phyloP scores from a whole-genome alignment of 2,329 filamentous ascomycete genomes.

The Botrytis paeoniae region DNA sequence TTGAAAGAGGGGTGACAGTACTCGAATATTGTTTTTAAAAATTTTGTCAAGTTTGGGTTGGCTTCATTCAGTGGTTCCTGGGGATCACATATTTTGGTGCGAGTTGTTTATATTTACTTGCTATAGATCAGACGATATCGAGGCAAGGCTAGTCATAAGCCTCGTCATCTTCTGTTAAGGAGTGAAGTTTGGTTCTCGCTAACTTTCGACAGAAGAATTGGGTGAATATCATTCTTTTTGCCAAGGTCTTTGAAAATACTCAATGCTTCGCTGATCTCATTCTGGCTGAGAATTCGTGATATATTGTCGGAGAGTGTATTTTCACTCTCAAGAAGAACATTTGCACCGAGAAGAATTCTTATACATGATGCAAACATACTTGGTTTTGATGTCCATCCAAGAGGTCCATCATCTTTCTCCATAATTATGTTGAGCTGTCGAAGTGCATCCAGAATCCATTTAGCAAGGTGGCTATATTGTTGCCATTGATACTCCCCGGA shows the following conservation, averaged over 20 bases:
- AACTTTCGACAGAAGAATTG: background rate
- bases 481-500: background rate
- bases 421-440: slow-evolving; percentile 25
- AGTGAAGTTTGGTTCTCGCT: slow-evolving; percentile 6
- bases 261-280: slow-evolving; percentile 6
- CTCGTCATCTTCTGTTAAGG: slow-evolving; percentile 6
- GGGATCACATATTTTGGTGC: background rate
- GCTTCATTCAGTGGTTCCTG: background rate
- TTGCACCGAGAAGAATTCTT: slow-evolving; percentile 41
- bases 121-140: background rate
- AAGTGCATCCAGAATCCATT: slow-evolving; percentile 46
- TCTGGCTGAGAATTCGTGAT: background rate
- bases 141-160: background rate
- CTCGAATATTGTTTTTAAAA: background rate
- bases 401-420: slow-evolving; percentile 55
- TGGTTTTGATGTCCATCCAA: slow-evolving; percentile 70
- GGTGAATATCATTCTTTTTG: slow-evolving; percentile 16
- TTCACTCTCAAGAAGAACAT: slow-evolving; percentile 12
- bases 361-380: slow-evolving; percentile 62
- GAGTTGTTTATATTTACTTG: background rate
- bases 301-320: background rate
- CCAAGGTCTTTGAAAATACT: slow-evolving; percentile 7
- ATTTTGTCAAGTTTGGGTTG: background rate
- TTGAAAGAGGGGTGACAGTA: background rate
- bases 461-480: background rate